A percentile compares a stretch with the other conserved stretches of the same genome.
phyloP scores from a whole-genome alignment of 1,284 basidiomycete species.

The Earliella scabrosa region DNA sequence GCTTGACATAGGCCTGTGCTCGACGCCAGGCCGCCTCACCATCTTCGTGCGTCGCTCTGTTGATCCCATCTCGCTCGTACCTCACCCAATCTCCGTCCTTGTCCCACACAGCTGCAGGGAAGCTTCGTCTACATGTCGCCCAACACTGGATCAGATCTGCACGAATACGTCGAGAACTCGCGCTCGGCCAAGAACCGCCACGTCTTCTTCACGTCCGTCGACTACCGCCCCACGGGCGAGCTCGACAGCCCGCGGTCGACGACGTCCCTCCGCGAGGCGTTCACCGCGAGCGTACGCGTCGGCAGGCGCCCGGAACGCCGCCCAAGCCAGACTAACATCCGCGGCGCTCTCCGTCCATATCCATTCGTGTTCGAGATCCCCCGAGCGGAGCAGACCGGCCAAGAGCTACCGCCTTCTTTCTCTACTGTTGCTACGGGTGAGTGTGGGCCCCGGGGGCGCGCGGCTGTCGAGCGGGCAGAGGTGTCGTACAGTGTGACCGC shows the following conservation, averaged over 20 bases:
- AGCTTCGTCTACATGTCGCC: constrained; percentile 54
- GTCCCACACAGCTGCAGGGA: constrained; percentile 58
- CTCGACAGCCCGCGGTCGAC: constrained; percentile 42
- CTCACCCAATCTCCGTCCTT: constrained; percentile 5
- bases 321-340: constrained; percentile 28
- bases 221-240: constrained; percentile 49
- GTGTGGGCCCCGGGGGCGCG: constrained; percentile 34
- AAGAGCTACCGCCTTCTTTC: constrained; percentile 67
- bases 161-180: constrained; percentile 27
- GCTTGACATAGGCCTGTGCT: constrained; percentile 52
- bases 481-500: constrained; percentile 60
- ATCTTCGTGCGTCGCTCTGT: constrained; percentile 49
- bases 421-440: constrained; percentile 35
- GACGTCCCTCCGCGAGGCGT: constrained; percentile 53
- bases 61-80: background rate
- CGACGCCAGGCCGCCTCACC: constrained; percentile 55
- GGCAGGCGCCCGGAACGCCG: constrained; percentile 30
- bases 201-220: constrained; percentile 58
- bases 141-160: constrained; percentile 31
- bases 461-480: constrained; percentile 47
- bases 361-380: constrained; percentile 66
- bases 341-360: constrained; percentile 42
- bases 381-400: constrained; percentile 48
- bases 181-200: constrained; percentile 47
- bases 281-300: constrained; percentile 42